phyloP scores from a whole-genome alignment of 805 yeast species.

The Cyberlindnera nakhonratchasimensis region DNA sequence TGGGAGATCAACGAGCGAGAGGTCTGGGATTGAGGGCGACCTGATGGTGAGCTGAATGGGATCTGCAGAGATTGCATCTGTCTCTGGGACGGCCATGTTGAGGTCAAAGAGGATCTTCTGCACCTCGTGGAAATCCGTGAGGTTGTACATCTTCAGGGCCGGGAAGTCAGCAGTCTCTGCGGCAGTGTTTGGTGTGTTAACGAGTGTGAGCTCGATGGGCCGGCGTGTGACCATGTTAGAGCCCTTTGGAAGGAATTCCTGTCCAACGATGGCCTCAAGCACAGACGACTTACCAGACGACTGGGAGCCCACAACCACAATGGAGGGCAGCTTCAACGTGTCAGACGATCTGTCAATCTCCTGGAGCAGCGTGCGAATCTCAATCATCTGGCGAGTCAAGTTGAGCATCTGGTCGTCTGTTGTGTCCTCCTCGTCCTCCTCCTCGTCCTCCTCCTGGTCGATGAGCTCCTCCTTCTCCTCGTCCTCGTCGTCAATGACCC shows the following conservation, averaged over 20 bases:
- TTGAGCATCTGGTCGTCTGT: conserved; percentile 81
- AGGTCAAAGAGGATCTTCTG: conserved; percentile 83
- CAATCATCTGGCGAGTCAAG: conserved; percentile 94
- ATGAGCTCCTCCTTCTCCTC: conserved; percentile 38
- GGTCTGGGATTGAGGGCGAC: conserved; percentile 88
- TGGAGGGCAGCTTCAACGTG: conserved; percentile 81
- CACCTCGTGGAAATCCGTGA: conserved; percentile 86
- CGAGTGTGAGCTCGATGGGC: conserved; percentile 91
- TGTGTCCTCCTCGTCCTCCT: conserved; percentile 52
- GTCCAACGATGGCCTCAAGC: conserved; percentile 95
- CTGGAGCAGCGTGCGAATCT: conserved; percentile 75
- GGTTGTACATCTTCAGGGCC: conserved; percentile 71
- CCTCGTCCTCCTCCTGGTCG: conserved; percentile 47
- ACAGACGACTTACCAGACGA: conserved; percentile 97
- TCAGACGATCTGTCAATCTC: conserved; percentile 71
- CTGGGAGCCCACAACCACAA: conserved; percentile 96
- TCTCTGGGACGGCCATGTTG: conserved; percentile 85
- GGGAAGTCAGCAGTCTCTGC: conserved; percentile 94
- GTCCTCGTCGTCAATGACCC: conserved; percentile 31
- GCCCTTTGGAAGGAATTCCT: conserved; percentile 95
- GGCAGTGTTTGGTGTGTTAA: conserved; percentile 78
- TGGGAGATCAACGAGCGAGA: conserved; percentile 91
- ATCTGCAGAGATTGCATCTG: conserved; percentile 85
- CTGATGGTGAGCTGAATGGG: conserved; percentile 90
- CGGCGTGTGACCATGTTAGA: conserved; percentile 97